A percentile compares a stretch with the other conserved stretches of the same genome.
Evolutionary conservation across 352 stramenopile species (phyloP).

Genomic region (Ophiocytium majus): DNA sequence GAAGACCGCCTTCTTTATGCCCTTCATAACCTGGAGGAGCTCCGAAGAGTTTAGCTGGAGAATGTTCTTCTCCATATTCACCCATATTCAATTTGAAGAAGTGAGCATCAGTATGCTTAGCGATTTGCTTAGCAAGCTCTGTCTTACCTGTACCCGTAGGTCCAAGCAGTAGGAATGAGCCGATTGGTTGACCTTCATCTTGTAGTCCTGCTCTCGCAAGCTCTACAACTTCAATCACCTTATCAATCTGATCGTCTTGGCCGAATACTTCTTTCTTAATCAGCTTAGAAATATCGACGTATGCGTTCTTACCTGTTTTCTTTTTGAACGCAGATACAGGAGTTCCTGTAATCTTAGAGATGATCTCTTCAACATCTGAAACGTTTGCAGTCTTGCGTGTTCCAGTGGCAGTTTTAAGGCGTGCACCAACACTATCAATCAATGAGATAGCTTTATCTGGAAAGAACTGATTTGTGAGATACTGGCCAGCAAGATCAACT

Average conservation of each 20-base stretch:
- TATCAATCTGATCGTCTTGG: not conserved
- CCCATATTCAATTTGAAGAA: conserved; percentile 92
- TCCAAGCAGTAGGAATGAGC: conserved; percentile 66
- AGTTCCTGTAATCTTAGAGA: not conserved
- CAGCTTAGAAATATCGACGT: not conserved
- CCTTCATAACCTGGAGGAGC: conserved; percentile 63
- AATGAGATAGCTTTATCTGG: conserved; percentile 20
- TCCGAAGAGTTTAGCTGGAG: conserved; percentile 60
- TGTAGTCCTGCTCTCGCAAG: not conserved
- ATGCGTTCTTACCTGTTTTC: not conserved
- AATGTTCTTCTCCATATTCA: conserved; percentile 92
- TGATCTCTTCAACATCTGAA: not conserved
- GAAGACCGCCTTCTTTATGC: conserved; percentile 12
- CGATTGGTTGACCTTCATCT: conserved; percentile 20
- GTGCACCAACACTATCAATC: not conserved
- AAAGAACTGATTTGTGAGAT: not conserved
- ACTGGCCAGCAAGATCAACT: not conserved
- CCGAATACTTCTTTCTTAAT: not conserved
- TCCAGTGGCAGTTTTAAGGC: not conserved
- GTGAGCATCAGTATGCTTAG: conserved; percentile 71
- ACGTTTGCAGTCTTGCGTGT: not conserved
- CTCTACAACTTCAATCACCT: not conserved
- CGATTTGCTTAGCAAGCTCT: conserved; percentile 77
- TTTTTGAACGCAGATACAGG: not conserved
- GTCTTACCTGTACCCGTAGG: conserved; percentile 85